Evolutionary conservation across 2,329 filamentous ascomycete species (phyloP), one percentile per base, ranked within the genome.

Genomic region (Aspergillus uvarum): DNA sequence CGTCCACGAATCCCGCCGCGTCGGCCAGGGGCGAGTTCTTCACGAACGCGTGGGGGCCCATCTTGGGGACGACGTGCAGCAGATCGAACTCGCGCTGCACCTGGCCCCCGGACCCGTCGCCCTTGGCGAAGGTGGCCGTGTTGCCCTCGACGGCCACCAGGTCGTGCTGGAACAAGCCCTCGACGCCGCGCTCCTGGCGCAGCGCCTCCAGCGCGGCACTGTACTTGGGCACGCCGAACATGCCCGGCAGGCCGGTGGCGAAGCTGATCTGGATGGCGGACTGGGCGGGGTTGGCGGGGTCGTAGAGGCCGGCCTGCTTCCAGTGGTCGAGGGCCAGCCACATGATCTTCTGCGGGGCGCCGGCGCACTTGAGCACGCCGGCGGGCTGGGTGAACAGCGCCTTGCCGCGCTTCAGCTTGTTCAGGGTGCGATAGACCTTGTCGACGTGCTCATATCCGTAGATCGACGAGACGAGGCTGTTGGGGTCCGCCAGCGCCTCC

Each of bases 151-250:
- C 72, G 26, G 79, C 75, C 21, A 84, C 72, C 1, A 86, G 78
- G 65, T 86, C 83, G 61, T 87, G 84, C 67, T 82, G 77, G 71
- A 87, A 87, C 16, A 86, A 74, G 0, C 81, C 84, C 68, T 86
- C 84, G 2, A 87, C 84, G 3, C 80, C 80, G 10, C 84, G 73
- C 68, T 85, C 79, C 68, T 79, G 68, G 3, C 85, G 80, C 67
- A 87, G 72, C 64, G 80, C 72, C 60, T 87, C 82, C 1, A 87
- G 79, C 54, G 75, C 77, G 29, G 79, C 79, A 68, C 77, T 83
- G 70, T 87, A 87, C 74, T 87, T 87, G 60, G 84, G 81, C 42
- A 87, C 83, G 49, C 81, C 85, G 58, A 87, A 87, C 84, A 87
- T 87, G 56, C 72, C 73, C 0, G 82, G 82, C 2, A 84, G 74